Evolutionary conservation across 768 basidiomycete species (phyloP), one percentile per base, ranked within the genome.

Genomic region (Polyporus arcularius): DNA sequence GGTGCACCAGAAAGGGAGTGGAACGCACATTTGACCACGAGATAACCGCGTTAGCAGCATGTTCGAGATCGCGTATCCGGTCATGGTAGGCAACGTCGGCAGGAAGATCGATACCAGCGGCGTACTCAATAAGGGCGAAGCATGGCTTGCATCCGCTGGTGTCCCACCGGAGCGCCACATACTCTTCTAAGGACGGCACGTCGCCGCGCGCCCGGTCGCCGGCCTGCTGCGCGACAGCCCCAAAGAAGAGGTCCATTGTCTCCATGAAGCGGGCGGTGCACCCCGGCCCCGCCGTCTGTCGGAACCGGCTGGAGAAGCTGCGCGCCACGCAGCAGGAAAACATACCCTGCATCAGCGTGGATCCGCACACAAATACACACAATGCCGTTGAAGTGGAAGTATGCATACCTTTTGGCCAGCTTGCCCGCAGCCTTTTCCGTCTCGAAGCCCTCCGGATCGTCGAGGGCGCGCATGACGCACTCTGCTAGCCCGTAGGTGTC

Each of bases 111-210:
- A 86, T 75, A 8, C 72, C 69, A 41, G 75, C 72, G 4, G 81
- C 81, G 51, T 84, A 90, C 63, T 87, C 84, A 55, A 80, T 79
- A 2, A 83, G 72, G 9, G 77, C 78, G 58, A 81, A 79, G 53
- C 80, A 76, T 0, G 82, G 79, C 56, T 80, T 80, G 63, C 77
- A 80, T 4, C 79, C 84, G 53, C 78, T 81, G 8, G 82, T 84
- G 50, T 83, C 77, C 26, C 84, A 77, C 41, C 86, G 77, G 49
- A 85, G 71, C 18, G 71, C 63, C 57, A 85, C 75, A 66, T 85
- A 87, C 10, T 79, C 78, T 50, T 85, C 81, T 35, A 85, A 71
- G 58, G 76, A 75, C 18, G 70, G 69, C 11, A 70, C 45, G 39
- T 57, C 62, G 38, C 68, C 68, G 9, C 53, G 61, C 26, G 60